Evolutionary conservation across 2,329 filamentous ascomycete species (phyloP).

Genomic region (Hypoxylon sp.): DNA sequence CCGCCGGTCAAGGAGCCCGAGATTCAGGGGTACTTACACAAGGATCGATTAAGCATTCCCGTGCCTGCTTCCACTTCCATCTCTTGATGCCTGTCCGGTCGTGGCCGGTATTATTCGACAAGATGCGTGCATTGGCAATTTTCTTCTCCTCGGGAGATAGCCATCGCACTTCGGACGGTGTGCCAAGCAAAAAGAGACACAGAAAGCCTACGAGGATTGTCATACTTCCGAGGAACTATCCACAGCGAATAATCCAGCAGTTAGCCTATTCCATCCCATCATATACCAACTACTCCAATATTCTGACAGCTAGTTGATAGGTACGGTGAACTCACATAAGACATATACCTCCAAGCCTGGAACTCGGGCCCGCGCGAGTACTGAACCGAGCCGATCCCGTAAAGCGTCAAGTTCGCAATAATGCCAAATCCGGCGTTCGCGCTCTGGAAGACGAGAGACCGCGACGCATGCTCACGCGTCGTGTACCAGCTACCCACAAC

Average conservation of each 20-base stretch:
- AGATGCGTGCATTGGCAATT: conserved; percentile 57
- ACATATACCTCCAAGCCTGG: conserved; percentile 59
- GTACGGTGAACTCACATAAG: conserved; percentile 50
- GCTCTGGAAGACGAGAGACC: conserved; percentile 57
- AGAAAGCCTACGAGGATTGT: conserved; percentile 55
- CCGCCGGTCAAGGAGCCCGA: background rate
- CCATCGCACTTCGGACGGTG: conserved; percentile 58
- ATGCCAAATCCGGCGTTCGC: conserved; percentile 58
- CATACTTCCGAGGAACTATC: conserved; percentile 55
- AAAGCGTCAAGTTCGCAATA: conserved; percentile 56
- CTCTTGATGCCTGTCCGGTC: conserved; percentile 57
- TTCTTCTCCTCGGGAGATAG: conserved; percentile 55
- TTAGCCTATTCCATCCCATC: conserved; percentile 1
- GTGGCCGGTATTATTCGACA: conserved; percentile 57
- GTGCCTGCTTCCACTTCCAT: conserved; percentile 58
- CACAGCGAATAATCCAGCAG: conserved; percentile 1
- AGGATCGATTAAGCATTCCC: conserved; percentile 56
- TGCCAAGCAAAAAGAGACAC: conserved; percentile 56
- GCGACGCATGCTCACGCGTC: conserved; percentile 57
- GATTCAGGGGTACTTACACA: conserved; percentile 43
- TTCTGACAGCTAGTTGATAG: background rate
- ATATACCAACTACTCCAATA: background rate
- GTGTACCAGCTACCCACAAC: conserved; percentile 58
- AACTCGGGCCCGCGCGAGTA: conserved; percentile 50
- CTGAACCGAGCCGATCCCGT: conserved; percentile 56